Evolutionary conservation across 2,329 filamentous ascomycete genomes (phyloP).

Genomic region (Xylariales sp.): DNA sequence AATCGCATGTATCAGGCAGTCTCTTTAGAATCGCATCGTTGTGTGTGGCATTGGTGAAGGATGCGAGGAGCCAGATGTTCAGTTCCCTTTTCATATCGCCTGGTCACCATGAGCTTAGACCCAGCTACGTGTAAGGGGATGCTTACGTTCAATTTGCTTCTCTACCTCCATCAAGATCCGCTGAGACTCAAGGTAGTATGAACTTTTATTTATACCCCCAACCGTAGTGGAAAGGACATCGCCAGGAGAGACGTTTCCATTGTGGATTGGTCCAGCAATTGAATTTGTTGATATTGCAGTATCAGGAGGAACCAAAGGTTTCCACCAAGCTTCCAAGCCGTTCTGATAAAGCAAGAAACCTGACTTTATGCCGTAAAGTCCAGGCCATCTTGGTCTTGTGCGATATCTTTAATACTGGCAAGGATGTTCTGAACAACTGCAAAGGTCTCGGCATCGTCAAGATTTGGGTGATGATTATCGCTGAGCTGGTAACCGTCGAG

Average conservation of each 20-base stretch:
- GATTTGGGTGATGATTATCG: conserved; percentile 1
- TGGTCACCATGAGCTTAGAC: neutral
- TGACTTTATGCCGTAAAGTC: conserved; percentile 2
- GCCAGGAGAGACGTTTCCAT: neutral
- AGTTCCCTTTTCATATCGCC: neutral
- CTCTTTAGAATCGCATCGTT: neutral
- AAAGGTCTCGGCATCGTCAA: conserved; percentile 1
- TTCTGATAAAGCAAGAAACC: neutral
- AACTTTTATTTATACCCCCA: neutral
- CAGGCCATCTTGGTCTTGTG: conserved; percentile 1
- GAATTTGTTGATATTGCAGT: neutral
- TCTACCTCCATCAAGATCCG: neutral
- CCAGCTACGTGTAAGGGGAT: neutral
- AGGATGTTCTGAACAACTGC: neutral
- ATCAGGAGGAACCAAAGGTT: conserved; percentile 1
- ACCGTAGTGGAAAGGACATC: neutral
- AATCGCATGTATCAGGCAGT: neutral
- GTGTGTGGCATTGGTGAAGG: neutral
- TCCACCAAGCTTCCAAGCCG: conserved; percentile 1
- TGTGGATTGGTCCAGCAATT: neutral
- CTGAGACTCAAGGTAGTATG: neutral
- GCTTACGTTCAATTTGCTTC: neutral
- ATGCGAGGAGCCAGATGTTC: neutral
- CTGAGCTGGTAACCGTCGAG: neutral
- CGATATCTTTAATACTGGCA: neutral